These are phyloP conservation scores for Teunomyces gatunensis DNA, from an alignment of 805 yeast genomes.

Conservation along the genomic window DNA sequence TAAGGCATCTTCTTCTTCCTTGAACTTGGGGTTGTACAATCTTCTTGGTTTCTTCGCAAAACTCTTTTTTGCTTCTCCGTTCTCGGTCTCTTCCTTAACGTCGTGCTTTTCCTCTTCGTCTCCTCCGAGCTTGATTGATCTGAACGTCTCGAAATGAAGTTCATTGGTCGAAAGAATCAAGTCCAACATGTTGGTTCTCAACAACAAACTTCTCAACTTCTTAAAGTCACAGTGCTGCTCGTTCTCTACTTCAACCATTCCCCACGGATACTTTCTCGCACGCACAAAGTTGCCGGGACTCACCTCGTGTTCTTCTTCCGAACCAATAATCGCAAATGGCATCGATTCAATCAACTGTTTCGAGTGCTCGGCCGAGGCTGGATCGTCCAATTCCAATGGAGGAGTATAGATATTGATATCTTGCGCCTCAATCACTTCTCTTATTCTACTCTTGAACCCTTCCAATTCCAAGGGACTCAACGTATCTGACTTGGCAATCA, in stretches of 20 bases:
- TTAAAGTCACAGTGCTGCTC: slow-evolving; percentile 84
- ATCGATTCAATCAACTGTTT: slow-evolving; percentile 75
- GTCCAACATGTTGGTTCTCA: slow-evolving; percentile 83
- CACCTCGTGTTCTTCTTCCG: slow-evolving; percentile 67
- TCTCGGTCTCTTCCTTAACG: slow-evolving; percentile 28
- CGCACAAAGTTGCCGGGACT: slow-evolving; percentile 62
- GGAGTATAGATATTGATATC: slow-evolving; percentile 83
- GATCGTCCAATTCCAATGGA: slow-evolving; percentile 72
- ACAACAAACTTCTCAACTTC: slow-evolving; percentile 70
- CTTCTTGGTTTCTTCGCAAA: slow-evolving; percentile 50
- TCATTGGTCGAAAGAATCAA: slow-evolving; percentile 77
- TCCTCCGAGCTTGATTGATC: slow-evolving; percentile 63
- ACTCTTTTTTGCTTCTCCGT: slow-evolving; percentile 29
- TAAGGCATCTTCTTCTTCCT: slow-evolving; percentile 93
- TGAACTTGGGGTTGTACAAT: slow-evolving; percentile 80
- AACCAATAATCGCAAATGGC: slow-evolving; percentile 85
- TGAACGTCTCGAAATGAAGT: slow-evolving; percentile 74
- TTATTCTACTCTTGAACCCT: slow-evolving; percentile 68
- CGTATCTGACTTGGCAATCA: slow-evolving; percentile 87
- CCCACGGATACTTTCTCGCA: slow-evolving; percentile 92
- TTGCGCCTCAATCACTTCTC: slow-evolving; percentile 81
- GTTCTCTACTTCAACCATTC: slow-evolving; percentile 82
- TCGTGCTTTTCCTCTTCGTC: slow-evolving; percentile 27
- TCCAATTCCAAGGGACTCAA: slow-evolving; percentile 68
- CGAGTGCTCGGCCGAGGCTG: slow-evolving; percentile 75